phyloP scores from a whole-genome alignment of 352 stramenopile species.

The Peronospora destructor region DNA sequence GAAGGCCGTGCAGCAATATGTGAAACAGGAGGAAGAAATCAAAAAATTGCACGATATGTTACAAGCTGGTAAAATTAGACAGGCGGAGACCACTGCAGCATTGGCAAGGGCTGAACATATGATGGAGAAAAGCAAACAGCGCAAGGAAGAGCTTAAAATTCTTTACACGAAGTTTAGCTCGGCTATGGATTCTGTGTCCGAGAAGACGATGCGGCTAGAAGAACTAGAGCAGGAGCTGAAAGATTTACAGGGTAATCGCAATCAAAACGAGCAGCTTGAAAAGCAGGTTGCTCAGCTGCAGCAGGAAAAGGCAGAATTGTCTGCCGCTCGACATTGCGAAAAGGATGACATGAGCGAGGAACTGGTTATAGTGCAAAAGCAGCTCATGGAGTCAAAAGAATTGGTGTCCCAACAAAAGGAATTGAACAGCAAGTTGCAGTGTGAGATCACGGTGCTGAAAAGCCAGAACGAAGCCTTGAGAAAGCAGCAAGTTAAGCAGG shows the following conservation, averaged over 20 bases:
- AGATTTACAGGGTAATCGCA: slow-evolving; percentile 1
- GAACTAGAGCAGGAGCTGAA: slow-evolving; percentile 30
- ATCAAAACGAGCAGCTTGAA: slow-evolving; percentile 15
- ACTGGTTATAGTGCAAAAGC: slow-evolving; percentile 16
- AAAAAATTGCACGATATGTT: slow-evolving; percentile 32
- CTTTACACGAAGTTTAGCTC: slow-evolving; percentile 32
- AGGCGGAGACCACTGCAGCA: slow-evolving; percentile 6
- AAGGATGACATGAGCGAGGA: slow-evolving; percentile 13
- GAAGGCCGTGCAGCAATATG: slow-evolving; percentile 15
- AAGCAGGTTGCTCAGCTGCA: slow-evolving; percentile 24
- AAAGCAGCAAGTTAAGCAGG: slow-evolving; percentile 3
- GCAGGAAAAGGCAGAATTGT: slow-evolving; percentile 16
- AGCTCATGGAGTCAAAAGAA: slow-evolving; percentile 22
- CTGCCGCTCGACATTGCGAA: slow-evolving; percentile 8
- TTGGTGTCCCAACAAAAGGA: slow-evolving; percentile 8
- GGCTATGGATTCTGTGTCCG: slow-evolving; percentile 25
- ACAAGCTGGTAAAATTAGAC: slow-evolving; percentile 11
- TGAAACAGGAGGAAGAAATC: slow-evolving; percentile 21
- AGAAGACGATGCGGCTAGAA: slow-evolving; percentile 37
- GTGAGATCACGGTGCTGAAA: slow-evolving; percentile 19
- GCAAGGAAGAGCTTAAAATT: slow-evolving; percentile 31
- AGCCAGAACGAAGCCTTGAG: slow-evolving; percentile 24
- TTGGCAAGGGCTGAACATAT: slow-evolving; percentile 13
- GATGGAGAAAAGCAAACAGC: slow-evolving; percentile 14
- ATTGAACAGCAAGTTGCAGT: slow-evolving; percentile 11